Base-by-base conservation (phyloP, 495 filamentous ascomycete genomes). In the Aspergillus conjunctus region DNA sequence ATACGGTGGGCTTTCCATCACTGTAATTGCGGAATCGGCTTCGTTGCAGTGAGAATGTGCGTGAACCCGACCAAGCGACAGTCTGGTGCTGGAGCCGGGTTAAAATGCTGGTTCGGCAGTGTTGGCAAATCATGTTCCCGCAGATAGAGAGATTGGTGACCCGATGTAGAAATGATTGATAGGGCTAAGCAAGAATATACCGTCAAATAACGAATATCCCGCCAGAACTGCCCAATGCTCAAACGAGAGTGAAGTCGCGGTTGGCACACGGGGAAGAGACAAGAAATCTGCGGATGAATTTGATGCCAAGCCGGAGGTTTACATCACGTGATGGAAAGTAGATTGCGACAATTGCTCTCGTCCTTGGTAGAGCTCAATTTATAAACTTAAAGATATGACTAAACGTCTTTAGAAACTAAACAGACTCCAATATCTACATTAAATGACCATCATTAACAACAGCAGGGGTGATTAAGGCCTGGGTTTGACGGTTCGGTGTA, bases 51-150 rank as follows among this genome's bases (percentile, higher is more conserved):
- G 68, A 70, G 37, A 69, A 56, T 56, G 68, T 69, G 61, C 70
- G 73, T 20, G 64, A 65, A 9, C 51, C 59, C 66, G 65, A 66
- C 69, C 65, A 69, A 51, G 66, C 58, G 53, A 71, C 52, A 30
- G 68, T 59, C 41, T 71, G 69, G 57, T 71, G 67, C 58, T 73
- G 72, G 9, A 77, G 64, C 55, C 75, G 76, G 41, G 73, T 73
- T 46, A 80, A 65, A 46, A 81, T 72, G 60, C 68, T 72, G 21
- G 73, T 73, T 37, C 76, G 72, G 66, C 80, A 83, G 58, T 73
- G 75, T 69, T 72, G 73, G 72, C 80, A 83, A 51, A 81, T 79
- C 78, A 82, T 82, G 50, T 53, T 73, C 61, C 41, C 45, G 5
- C 7, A 26, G 0, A 21, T 50, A 26, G 30, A 46, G 26, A 26